phyloP scores from a whole-genome alignment of 257 asterid genomes.

The Ilex asprella region DNA sequence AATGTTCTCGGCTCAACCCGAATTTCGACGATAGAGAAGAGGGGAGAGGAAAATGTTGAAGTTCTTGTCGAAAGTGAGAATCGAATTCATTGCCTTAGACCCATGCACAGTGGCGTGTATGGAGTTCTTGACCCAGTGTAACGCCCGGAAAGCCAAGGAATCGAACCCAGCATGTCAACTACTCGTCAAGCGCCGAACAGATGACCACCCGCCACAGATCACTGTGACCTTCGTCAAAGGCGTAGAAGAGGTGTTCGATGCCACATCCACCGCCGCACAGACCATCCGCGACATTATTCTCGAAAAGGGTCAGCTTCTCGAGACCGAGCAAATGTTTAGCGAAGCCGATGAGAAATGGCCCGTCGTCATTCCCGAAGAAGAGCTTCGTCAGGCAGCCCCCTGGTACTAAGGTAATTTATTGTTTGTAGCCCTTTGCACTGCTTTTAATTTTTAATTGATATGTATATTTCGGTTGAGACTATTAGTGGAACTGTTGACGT shows the following conservation, averaged over 20 bases:
- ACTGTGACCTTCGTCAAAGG: constrained; percentile 89
- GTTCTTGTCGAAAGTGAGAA: constrained; percentile 76
- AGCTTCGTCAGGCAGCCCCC: constrained; percentile 48
- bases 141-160: constrained; percentile 81
- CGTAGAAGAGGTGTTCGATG: constrained; percentile 75
- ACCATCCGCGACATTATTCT: constrained; percentile 72
- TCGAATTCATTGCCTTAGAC: constrained; percentile 93
- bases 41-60: constrained; percentile 45
- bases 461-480: constrained; percentile 17
- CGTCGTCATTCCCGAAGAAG: constrained; percentile 69
- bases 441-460: background rate
- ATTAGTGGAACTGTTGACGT: constrained; percentile 33
- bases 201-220: constrained; percentile 79
- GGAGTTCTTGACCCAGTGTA: constrained; percentile 94
- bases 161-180: constrained; percentile 86
- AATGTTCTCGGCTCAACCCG: too few species aligned
- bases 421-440: background rate
- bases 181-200: constrained; percentile 91
- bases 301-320: constrained; percentile 77
- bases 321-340: constrained; percentile 87
- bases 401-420: constrained; percentile 60
- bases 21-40: too few species aligned
- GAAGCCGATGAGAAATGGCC: constrained; percentile 98
- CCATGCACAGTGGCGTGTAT: constrained; percentile 79
- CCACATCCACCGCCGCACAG: constrained; percentile 80